phyloP scores from a whole-genome alignment of 1,284 basidiomycete species.

The Cystobasidiaceae sp. region DNA sequence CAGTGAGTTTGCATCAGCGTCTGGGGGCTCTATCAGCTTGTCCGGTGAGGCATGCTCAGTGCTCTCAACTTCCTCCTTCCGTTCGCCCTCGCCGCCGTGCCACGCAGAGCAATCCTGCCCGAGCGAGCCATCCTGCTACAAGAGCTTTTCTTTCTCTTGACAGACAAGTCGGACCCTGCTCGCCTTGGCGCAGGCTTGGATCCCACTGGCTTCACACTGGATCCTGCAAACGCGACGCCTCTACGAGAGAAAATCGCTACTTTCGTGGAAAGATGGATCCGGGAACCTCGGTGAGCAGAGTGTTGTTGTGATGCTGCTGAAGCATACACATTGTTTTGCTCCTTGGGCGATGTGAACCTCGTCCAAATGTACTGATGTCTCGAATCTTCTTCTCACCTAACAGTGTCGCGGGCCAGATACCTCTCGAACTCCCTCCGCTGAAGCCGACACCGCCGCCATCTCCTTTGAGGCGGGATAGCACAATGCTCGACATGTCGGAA shows the following conservation, averaged over 20 bases:
- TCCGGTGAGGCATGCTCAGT: no score
- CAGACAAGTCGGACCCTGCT: conserved; percentile 28
- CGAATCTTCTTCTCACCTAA: no score
- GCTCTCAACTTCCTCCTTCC: no score
- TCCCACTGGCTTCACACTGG: conserved; percentile 22
- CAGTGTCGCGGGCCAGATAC: conserved; percentile 12
- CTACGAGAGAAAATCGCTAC: conserved; percentile 21
- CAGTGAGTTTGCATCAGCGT: background rate
- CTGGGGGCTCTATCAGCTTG: no score
- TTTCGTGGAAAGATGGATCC: conserved; percentile 30
- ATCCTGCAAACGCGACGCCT: background rate
- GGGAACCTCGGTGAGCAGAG: conserved; percentile 27
- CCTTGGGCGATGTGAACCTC: no score
- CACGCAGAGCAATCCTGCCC: conserved; percentile 17
- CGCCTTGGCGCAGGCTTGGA: conserved; percentile 36
- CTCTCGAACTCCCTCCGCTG: conserved; percentile 12
- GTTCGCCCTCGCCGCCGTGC: no score
- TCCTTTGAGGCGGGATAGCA: conserved; percentile 18
- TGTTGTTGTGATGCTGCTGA: no score
- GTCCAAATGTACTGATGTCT: background rate
- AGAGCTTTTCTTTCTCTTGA: conserved; percentile 35
- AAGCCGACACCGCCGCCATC: conserved; percentile 15
- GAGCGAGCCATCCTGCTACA: conserved; percentile 30
- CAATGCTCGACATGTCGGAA: conserved; percentile 22
- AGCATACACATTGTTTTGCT: background rate